A percentile compares a stretch with the other conserved stretches of the same genome.
Conservation (phyloP, 2,329 filamentous ascomycete species). For the Cucurbitaria berberidis region DNA sequence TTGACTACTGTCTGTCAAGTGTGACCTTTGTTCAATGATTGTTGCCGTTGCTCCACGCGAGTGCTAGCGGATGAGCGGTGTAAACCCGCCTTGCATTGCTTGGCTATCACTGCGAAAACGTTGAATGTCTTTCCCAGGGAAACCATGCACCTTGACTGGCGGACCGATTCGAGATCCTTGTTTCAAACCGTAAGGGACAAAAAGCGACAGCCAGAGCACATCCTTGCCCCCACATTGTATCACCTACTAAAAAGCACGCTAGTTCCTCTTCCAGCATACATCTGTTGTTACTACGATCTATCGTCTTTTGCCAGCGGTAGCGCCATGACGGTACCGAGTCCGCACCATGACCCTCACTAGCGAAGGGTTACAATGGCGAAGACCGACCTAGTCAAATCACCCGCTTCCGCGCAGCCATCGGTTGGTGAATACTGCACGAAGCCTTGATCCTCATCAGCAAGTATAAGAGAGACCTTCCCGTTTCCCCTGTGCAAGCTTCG, state of each 20-base stretch:
- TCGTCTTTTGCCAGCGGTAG: neutral
- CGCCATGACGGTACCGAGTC: neutral
- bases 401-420: constrained; percentile 12
- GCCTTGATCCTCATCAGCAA: neutral
- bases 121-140: constrained; percentile 13
- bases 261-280: neutral
- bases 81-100: constrained; percentile 21
- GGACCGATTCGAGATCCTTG: constrained; percentile 1
- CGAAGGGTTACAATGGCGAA: constrained; percentile 6
- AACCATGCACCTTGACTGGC: constrained; percentile 9
- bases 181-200: constrained; percentile 24
- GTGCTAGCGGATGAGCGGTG: constrained; percentile 25
- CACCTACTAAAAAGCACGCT: neutral
- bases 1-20: constrained; percentile 19
- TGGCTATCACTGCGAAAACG: constrained; percentile 16
- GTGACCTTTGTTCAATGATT: constrained; percentile 23
- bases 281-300: neutral
- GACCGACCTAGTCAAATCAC: neutral
- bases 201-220: neutral
- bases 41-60: constrained; percentile 19
- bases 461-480: constrained; percentile 3
- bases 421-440: constrained; percentile 4
- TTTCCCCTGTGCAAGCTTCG: neutral
- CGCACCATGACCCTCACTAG: constrained; percentile 5
- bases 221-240: neutral